phyloP scores from a whole-genome alignment of 2,329 filamentous ascomycete genomes.

The Pseudonectria buxi region DNA sequence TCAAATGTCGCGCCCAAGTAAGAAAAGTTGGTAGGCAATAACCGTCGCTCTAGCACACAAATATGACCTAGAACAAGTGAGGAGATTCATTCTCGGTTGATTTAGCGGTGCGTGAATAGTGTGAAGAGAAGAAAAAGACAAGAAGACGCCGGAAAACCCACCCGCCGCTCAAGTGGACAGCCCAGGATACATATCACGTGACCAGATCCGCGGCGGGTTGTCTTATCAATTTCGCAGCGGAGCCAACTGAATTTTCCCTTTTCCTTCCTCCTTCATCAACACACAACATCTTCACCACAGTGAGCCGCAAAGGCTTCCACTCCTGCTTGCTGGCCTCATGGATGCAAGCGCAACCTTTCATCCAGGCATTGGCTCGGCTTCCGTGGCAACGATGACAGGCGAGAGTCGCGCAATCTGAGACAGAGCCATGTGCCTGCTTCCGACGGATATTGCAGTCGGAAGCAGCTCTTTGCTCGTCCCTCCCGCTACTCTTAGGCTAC shows the following conservation, averaged over 20 bases:
- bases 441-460: too few species aligned
- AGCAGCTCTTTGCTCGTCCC: too few species aligned
- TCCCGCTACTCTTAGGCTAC: too few species aligned
- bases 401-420: too few species aligned
- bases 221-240: constrained; percentile 6
- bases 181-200: constrained; percentile 20
- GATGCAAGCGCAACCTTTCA: background rate
- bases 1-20: constrained; percentile 11
- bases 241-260: constrained; percentile 10
- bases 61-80: constrained; percentile 54
- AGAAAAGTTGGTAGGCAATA: constrained; percentile 17
- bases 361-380: too few species aligned
- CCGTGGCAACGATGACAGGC: too few species aligned
- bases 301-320: constrained; percentile 1
- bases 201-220: constrained; percentile 4
- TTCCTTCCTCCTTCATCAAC: constrained; percentile 1
- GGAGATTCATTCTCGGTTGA: constrained; percentile 48
- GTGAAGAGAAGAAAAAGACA: constrained; percentile 22
- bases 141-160: constrained; percentile 8
- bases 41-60: constrained; percentile 49
- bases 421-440: too few species aligned
- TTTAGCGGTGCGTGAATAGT: constrained; percentile 51
- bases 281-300: constrained; percentile 2
- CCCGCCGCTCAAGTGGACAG: background rate
- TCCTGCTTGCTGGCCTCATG: constrained; percentile 1